A percentile compares a stretch with the other conserved stretches of the same genome.
phyloP scores from a whole-genome alignment of 2,329 filamentous ascomycete genomes.

The Microdochium bolleyi region DNA sequence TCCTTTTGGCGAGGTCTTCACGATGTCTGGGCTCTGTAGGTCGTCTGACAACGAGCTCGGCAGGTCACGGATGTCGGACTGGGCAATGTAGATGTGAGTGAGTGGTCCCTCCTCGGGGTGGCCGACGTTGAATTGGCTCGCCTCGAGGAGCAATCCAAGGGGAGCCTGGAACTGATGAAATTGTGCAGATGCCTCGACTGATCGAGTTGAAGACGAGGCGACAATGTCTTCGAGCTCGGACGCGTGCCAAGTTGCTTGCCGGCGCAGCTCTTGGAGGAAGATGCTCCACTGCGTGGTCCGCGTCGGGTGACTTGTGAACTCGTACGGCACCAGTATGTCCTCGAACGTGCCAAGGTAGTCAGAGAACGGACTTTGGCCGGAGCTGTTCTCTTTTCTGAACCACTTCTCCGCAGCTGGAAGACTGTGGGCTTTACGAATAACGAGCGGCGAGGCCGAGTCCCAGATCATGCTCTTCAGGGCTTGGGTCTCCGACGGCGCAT shows the following conservation, averaged over 20 bases:
- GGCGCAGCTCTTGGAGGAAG: conserved; percentile 10
- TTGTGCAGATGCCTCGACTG: conserved; percentile 7
- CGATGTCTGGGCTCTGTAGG: conserved; percentile 58
- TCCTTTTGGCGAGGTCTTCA: conserved; percentile 58
- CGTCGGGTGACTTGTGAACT: conserved; percentile 7
- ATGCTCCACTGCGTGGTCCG: background rate
- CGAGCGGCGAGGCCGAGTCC: conserved; percentile 10
- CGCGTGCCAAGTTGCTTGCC: conserved; percentile 2
- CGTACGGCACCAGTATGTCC: conserved; percentile 16
- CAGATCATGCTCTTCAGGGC: conserved; percentile 10
- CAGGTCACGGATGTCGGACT: conserved; percentile 64
- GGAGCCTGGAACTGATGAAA: conserved; percentile 55
- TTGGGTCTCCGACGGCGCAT: conserved; percentile 10
- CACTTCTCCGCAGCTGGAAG: conserved; percentile 15
- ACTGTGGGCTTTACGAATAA: conserved; percentile 8
- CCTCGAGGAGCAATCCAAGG: conserved; percentile 56
- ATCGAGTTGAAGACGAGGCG: conserved; percentile 7
- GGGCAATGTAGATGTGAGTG: conserved; percentile 72
- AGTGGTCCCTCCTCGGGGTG: conserved; percentile 7
- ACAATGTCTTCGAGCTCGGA: conserved; percentile 15
- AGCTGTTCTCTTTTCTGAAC: conserved; percentile 10
- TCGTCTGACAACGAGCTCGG: conserved; percentile 56
- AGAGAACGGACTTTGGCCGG: conserved; percentile 6
- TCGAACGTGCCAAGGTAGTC: conserved; percentile 11
- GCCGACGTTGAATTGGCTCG: conserved; percentile 35